Base-by-base conservation (phyloP, 2,329 filamentous ascomycete genomes). In the Cladobotryum protrusum region DNA sequence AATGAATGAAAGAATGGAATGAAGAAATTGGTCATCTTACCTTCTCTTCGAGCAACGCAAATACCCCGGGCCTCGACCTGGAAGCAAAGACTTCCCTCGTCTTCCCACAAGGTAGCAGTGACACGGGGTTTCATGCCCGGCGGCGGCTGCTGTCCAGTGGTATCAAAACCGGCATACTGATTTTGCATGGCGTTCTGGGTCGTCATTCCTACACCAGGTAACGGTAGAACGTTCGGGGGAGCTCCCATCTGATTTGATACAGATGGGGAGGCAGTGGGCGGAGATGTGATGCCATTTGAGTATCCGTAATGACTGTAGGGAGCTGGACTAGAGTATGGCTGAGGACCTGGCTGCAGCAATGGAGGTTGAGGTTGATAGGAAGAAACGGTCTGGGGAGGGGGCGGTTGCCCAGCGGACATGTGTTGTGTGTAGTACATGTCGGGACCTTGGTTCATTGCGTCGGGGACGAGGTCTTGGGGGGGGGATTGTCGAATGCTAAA, bases 61-160 rank as follows among this genome's bases (percentile, higher is more conserved):
- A 99, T 92, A 43, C 92, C 92, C 58, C 93, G 86, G 3, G 93
- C 92, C 69, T 97, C 93, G 1, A 97, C 93, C 67, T 97, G 93
- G 66, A 97, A 99, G 72, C 93, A 99, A 29, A 97, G 75, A 64
- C 90, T 97, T 33, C 93, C 93, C 65, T 99, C 93, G 59, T 99
- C 93, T 73, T 97, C 93, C 93, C 93, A 99, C 19, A 99, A 69
- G 0, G 93, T 99, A 8, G 93, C 93, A 4, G 93, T 97, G 24
- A 99, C 93, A 54, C 92, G 79, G 17, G 93, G 93, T 73, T 97
- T 97, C 82, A 96, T 95, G 29, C 92, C 92, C 3, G 88, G 87
- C 8, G 93, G 93, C 15, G 90, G 88, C 52, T 95, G 74, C 67
- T 97, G 93, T 8, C 93, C 93, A n/a, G 89, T 95, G 7, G 85